Base-by-base conservation (phyloP, 768 basidiomycete species). In the Amanita polypyramis region DNA sequence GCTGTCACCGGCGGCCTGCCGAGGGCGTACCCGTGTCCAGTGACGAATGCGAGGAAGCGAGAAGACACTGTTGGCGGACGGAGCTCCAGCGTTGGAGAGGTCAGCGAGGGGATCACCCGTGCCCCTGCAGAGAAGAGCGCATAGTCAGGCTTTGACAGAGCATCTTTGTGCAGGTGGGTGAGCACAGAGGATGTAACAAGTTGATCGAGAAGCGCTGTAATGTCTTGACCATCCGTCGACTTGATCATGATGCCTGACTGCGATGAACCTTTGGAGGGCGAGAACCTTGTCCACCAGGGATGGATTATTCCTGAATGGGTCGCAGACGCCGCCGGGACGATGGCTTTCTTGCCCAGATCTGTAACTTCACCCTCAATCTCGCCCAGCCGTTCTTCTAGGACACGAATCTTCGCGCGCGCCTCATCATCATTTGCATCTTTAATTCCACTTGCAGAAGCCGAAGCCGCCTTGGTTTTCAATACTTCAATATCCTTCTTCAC, bases 1-100 rank as follows among this genome's bases (percentile, higher is more conserved):
- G 89, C 90, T 0, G 78, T 85, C 42, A 91, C 78, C 0, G 95
- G 93, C 1, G 89, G 77, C 12, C 81, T 78, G n/a, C 90, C 93
- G 37, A 80, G 63, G 35, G 79, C 70, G 54, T 73, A 71, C 15
- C 76, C 78, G 37, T 70, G 70, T 30, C 84, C 84, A 0, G 82
- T 80, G 56, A 87, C 54, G 50, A 77, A 64, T 12, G 79, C 69
- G 17, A 78, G 45, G 20, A 84, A 52, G 17, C 79, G 68, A 5
- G 69, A 65, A 4, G 66, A 63, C 49, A 82, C 50, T 2, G 69
- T 72, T 4, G 64, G 59, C 0, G 84, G 81, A 20, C 68, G 69
- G 48, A 90, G 64, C 55, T 86, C 80, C 49, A 82, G 76, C 5
- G 90, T 87, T n/a, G 74, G 70, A 35, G 84, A 84, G 0, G 95